A percentile compares a stretch with the other conserved stretches of the same genome.
These are phyloP conservation scores for Tulasnella sp. DNA, from an alignment of 768 basidiomycete species.

Conservation along the genomic window DNA sequence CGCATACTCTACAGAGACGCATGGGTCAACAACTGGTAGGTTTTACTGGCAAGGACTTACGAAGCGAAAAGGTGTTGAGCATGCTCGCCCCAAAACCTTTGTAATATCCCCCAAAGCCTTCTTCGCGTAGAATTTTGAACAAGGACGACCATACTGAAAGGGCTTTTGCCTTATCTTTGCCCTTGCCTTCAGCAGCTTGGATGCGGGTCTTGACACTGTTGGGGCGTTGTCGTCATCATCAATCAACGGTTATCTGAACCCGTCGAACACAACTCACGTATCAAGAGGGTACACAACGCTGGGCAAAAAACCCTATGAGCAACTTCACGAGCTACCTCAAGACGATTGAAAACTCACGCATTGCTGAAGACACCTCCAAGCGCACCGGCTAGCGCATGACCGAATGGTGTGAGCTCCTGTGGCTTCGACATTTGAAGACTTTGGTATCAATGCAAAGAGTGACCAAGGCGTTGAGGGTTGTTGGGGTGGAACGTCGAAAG, in stretches of 20 bases:
- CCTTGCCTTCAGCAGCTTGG: slow-evolving; percentile 57
- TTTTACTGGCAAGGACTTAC: slow-evolving; percentile 39
- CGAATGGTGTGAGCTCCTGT: slow-evolving; percentile 70
- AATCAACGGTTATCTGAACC: background rate
- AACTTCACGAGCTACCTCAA: background rate
- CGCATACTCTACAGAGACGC: slow-evolving; percentile 65
- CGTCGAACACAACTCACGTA: slow-evolving; percentile 50
- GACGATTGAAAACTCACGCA: slow-evolving; percentile 48
- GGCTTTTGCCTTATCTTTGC: slow-evolving; percentile 31
- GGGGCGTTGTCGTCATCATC: slow-evolving; percentile 16
- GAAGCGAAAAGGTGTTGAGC: slow-evolving; percentile 96
- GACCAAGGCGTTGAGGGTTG: background rate
- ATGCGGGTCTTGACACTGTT: slow-evolving; percentile 85
- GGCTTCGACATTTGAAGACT: slow-evolving; percentile 32
- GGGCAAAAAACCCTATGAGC: background rate
- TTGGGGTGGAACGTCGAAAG: background rate
- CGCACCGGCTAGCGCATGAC: slow-evolving; percentile 82
- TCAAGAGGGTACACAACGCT: slow-evolving; percentile 93
- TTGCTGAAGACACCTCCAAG: slow-evolving; percentile 88
- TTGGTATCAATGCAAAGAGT: background rate
- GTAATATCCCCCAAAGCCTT: slow-evolving; percentile 76
- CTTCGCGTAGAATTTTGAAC: slow-evolving; percentile 57
- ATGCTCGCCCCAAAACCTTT: slow-evolving; percentile 91
- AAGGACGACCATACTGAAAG: slow-evolving; percentile 53
- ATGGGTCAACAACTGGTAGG: background rate